Conservation (phyloP, 257 asterid species). For the Nicotiana noctiflora region DNA sequence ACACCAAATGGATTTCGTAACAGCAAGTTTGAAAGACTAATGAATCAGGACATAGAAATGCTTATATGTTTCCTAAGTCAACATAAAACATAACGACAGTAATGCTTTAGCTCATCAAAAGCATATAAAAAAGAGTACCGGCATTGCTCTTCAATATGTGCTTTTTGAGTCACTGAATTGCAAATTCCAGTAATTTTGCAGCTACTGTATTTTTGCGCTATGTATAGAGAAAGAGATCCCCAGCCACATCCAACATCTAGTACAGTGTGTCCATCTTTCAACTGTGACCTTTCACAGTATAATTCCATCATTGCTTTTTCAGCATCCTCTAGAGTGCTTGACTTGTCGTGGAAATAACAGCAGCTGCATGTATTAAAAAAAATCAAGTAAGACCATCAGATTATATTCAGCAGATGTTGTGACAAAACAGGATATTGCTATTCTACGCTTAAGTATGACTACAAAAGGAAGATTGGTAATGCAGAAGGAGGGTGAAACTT, state of each 20-base stretch:
- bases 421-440: no score
- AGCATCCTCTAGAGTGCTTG: constrained; percentile 80
- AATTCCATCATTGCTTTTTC: constrained; percentile 82
- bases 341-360: constrained; percentile 54
- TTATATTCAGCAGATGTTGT: not conserved
- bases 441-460: not conserved
- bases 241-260: constrained; percentile 98
- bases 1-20: no score
- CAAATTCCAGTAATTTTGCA: constrained; percentile 80
- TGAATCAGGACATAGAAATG: not conserved
- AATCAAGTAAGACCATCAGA: not conserved
- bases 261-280: constrained; percentile 76
- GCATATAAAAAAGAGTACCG: constrained; percentile 27
- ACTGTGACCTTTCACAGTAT: constrained; percentile 74
- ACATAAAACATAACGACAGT: not conserved
- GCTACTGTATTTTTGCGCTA: constrained; percentile 65
- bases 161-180: constrained; percentile 83
- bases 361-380: constrained; percentile 43
- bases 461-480: not conserved
- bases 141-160: constrained; percentile 61
- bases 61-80: not conserved
- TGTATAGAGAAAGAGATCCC: constrained; percentile 74
- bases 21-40: no score
- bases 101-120: not conserved
- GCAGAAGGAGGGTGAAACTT: not conserved